Base-by-base conservation (phyloP, 2,329 filamentous ascomycete genomes). In the Plectosphaerella cucumerina region DNA sequence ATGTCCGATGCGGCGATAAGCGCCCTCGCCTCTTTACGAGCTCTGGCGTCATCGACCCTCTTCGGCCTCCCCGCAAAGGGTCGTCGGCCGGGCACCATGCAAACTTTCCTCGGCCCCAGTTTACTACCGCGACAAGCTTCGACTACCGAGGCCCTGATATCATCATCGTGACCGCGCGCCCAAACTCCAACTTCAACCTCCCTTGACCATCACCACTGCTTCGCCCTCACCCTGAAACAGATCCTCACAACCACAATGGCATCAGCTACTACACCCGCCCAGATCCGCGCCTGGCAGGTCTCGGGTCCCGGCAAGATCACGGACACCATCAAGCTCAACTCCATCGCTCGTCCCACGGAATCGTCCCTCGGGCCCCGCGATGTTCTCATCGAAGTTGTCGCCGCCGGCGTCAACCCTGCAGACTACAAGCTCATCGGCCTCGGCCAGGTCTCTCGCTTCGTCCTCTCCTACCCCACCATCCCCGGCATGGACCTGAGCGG, bases 351-450 rank as follows among this genome's bases (percentile, higher is more conserved):
- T 11, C 74, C 78, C 1, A 61, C 67, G 33, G 62, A 70, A 6
- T 55, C 60, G 15, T 64, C 63, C 42, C 67, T 56, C 52, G 58
- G 59, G n/a, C 66, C 64, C 4, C 60, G 73, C 35, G 71, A 81
- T 54, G 61, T 85, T 43, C 72, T 86, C 14, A 68, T 87, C 46
- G 67, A 77, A 54, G 77, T 87, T 8, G 65, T 77, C 51, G 68
- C 73, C 51, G 71, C 73, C 22, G 68, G 76, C 21, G 61, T 86
- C 56, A 87, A 87, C 61, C 83, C 83, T 0, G 78, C 78, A 23
- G 85, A 88, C 71, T 80, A 83, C 73, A 87, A 87, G 64, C 56
- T 80, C 2, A 71, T 79, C 10, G 82, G 44, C 11, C 18, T 68
- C 3, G 65, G 75, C 23, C 64, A 73, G 0, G 50, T 78, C 6